These are phyloP conservation scores for Penicillium sp. DNA, from an alignment of 2,329 filamentous ascomycete genomes.

Conservation along the genomic window DNA sequence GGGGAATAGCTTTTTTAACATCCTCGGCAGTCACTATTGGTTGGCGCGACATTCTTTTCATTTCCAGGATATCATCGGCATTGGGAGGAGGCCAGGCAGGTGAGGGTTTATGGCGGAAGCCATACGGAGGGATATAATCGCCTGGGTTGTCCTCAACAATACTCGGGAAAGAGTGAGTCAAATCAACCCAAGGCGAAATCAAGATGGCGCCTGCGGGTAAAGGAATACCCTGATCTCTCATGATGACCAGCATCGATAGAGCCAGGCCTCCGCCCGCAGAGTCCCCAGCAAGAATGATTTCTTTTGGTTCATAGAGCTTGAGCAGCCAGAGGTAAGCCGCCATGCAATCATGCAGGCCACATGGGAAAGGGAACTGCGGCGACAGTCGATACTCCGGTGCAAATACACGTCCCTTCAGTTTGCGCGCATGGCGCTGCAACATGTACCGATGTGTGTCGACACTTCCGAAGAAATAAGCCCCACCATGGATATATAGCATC, in stretches of 20 bases:
- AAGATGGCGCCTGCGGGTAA: constrained; percentile 86
- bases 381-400: constrained; percentile 83
- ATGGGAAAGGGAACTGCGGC: constrained; percentile 94
- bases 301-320: constrained; percentile 69
- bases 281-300: constrained; percentile 85
- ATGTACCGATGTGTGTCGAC: constrained; percentile 98
- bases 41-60: constrained; percentile 49
- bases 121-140: constrained; percentile 84
- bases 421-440: constrained; percentile 91
- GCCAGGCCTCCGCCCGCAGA: constrained; percentile 93
- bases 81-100: constrained; percentile 90
- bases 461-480: constrained; percentile 92
- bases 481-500: constrained; percentile 92
- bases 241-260: constrained; percentile 69
- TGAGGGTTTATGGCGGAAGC: constrained; percentile 89
- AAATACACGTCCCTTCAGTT: constrained; percentile 85
- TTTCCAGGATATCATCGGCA: constrained; percentile 62
- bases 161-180: constrained; percentile 94
- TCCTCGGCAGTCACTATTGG: constrained; percentile 29
- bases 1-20: constrained; percentile 16
- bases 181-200: constrained; percentile 92
- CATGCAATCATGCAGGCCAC: constrained; percentile 83
- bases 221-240: constrained; percentile 79
- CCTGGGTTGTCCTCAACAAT: constrained; percentile 67
- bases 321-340: constrained; percentile 84